Conservation (phyloP, 257 asterid genomes). For the Solanum chiquidenum region DNA sequence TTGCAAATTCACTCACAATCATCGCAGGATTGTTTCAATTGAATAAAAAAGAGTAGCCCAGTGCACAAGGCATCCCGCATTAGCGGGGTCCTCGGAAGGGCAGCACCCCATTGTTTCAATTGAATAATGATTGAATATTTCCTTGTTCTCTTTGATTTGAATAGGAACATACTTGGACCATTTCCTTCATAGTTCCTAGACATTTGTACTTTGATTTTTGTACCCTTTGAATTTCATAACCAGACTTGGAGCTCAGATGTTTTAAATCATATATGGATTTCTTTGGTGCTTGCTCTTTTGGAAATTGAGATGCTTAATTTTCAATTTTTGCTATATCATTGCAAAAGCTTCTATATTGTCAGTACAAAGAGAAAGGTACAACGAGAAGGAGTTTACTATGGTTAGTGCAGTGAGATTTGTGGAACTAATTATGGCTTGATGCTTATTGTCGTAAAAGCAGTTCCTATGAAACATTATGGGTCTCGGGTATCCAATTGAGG, state of each 20-base stretch:
- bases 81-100: neutral
- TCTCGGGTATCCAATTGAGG: neutral
- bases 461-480: neutral
- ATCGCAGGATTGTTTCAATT: conserved; percentile 61
- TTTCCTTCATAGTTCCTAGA: neutral
- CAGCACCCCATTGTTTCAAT: conserved; percentile 35
- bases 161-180: neutral
- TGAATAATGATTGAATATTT: conserved; percentile 21
- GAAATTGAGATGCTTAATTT: neutral
- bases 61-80: neutral
- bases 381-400: neutral
- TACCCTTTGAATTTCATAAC: neutral
- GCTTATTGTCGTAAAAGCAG: neutral
- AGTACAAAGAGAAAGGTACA: neutral
- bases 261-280: neutral
- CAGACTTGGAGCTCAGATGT: neutral
- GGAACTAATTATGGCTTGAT: neutral
- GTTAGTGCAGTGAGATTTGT: neutral
- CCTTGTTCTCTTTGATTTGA: neutral
- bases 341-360: neutral
- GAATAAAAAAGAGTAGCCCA: conserved; percentile 24
- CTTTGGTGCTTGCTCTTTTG: neutral
- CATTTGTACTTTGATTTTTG: neutral
- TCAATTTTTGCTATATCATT: neutral
- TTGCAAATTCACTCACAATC: conserved; percentile 55